Percentiles rank a stretch among this genome's conserved stretches.
Evolutionary conservation across 176 grass and related monocot genomes (phyloP).

Genomic region (Triticum turgidum): DNA sequence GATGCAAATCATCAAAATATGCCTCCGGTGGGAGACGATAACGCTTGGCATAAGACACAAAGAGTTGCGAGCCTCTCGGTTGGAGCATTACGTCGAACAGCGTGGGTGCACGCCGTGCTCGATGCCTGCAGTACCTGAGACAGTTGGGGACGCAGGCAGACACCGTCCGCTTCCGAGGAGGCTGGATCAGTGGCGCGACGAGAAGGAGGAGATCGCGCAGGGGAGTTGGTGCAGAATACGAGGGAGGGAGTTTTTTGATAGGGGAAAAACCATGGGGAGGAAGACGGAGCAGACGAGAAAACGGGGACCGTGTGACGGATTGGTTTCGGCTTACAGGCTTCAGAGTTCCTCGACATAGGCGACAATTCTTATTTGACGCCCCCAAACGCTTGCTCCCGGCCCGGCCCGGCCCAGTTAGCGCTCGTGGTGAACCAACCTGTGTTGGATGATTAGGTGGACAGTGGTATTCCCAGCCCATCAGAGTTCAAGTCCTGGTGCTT

Average conservation of each 20-base stretch:
- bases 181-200: not conserved
- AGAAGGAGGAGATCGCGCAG: not conserved
- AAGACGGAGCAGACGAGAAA: not conserved
- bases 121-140: not conserved
- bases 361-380: too few species aligned
- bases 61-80: not conserved
- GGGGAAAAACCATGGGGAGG: not conserved
- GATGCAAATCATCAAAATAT: not conserved
- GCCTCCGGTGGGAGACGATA: too few species aligned
- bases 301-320: not conserved
- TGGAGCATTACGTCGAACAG: slow-evolving; percentile 39
- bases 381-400: too few species aligned
- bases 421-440: too few species aligned
- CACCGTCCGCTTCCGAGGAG: not conserved
- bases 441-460: too few species aligned
- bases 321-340: not conserved
- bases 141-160: too few species aligned
- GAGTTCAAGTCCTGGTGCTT: too few species aligned
- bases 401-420: too few species aligned
- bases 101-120: not conserved
- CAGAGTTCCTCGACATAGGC: not conserved
- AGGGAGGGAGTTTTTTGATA: not conserved
- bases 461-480: too few species aligned
- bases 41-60: not conserved
- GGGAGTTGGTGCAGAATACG: too few species aligned